phyloP scores from a whole-genome alignment of 345 rosid genomes.

The Populus deltoides region DNA sequence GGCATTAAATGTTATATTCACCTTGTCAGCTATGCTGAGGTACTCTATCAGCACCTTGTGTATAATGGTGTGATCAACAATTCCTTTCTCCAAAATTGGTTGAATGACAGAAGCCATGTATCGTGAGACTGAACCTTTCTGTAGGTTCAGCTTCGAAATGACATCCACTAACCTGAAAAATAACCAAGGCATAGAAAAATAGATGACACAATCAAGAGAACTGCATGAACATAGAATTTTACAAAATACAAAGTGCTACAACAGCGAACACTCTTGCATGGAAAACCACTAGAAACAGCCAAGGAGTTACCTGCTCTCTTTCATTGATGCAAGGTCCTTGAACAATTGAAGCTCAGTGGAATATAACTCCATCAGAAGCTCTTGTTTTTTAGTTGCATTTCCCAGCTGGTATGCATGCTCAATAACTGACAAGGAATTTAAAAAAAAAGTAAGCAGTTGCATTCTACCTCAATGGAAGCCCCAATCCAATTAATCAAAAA shows the following conservation, averaged over 20 bases:
- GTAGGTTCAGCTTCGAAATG: conserved; percentile 66
- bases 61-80: conserved; percentile 78
- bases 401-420: conserved; percentile 84
- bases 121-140: conserved; percentile 62
- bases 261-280: neutral
- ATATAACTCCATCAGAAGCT: conserved; percentile 77
- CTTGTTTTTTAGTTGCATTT: conserved; percentile 81
- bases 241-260: neutral
- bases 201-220: neutral
- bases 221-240: neutral
- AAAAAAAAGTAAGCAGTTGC: neutral
- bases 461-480: neutral
- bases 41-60: conserved; percentile 80
- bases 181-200: conserved; percentile 3
- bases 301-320: conserved; percentile 65
- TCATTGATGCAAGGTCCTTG: conserved; percentile 54
- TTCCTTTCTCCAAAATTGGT: conserved; percentile 93
- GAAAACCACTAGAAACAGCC: neutral
- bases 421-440: conserved; percentile 44
- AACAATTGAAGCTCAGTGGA: conserved; percentile 90
- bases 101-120: conserved; percentile 76
- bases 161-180: conserved; percentile 70
- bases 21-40: conserved; percentile 79
- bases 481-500: neutral
- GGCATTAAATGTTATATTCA: conserved; percentile 19